Conservation (phyloP, 768 basidiomycete genomes). For the Termitomyces sp. region DNA sequence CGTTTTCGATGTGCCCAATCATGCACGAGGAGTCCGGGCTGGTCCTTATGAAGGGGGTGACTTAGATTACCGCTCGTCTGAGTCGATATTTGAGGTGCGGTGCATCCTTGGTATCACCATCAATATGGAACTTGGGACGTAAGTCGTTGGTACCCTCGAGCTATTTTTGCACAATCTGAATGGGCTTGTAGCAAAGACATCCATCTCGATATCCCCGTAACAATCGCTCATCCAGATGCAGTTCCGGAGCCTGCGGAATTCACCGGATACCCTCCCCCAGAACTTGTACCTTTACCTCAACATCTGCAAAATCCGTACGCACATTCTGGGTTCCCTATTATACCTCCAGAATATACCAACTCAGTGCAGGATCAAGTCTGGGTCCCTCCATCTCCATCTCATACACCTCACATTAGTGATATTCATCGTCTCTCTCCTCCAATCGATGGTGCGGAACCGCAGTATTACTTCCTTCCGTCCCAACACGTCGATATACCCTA, state of each 20-base stretch:
- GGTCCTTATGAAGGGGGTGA: slow-evolving; percentile 54
- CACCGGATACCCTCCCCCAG: slow-evolving; percentile 15
- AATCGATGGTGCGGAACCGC: slow-evolving; percentile 13
- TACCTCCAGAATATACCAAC: slow-evolving; percentile 34
- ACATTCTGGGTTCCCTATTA: slow-evolving; percentile 27
- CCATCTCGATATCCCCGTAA: slow-evolving; percentile 55
- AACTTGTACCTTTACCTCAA: slow-evolving; percentile 18
- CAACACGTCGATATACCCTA: slow-evolving; percentile 10
- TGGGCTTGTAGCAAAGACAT: slow-evolving; percentile 58
- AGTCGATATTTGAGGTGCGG: slow-evolving; percentile 63
- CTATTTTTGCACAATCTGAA: neutral
- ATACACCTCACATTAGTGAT: slow-evolving; percentile 24
- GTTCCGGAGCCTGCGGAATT: slow-evolving; percentile 23
- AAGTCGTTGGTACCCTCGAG: slow-evolving; percentile 11
- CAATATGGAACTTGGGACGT: slow-evolving; percentile 71
- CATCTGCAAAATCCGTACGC: slow-evolving; percentile 23
- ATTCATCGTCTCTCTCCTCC: slow-evolving; percentile 20
- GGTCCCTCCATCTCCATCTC: slow-evolving; percentile 34
- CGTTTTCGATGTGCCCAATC: slow-evolving; percentile 71
- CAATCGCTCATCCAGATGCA: slow-evolving; percentile 59
- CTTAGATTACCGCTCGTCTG: slow-evolving; percentile 26
- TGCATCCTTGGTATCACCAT: slow-evolving; percentile 60
- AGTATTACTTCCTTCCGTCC: slow-evolving; percentile 31
- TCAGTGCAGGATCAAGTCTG: slow-evolving; percentile 38
- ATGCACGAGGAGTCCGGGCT: slow-evolving; percentile 59